phyloP scores from a whole-genome alignment of 257 asterid species.

The Jaltomata sinuosa region DNA sequence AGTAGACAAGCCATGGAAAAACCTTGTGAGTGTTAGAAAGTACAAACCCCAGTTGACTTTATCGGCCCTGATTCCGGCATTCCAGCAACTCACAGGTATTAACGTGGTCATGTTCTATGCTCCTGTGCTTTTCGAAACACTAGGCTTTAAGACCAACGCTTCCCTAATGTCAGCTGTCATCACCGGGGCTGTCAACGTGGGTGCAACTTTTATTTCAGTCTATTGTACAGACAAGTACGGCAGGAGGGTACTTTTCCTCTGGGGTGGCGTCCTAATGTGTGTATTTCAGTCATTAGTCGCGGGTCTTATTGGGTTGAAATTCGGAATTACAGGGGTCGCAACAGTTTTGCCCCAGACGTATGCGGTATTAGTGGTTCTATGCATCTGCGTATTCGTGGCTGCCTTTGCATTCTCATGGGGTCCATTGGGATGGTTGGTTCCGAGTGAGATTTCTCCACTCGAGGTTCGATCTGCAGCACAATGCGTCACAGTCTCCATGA shows the following conservation, averaged over 20 bases:
- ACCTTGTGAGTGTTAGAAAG: no score
- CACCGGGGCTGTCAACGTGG: neutral
- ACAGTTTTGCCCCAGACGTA: neutral
- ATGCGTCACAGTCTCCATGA: no score
- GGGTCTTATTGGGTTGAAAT: constrained; percentile 6
- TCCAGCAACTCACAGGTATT: no score
- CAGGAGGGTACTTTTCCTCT: neutral
- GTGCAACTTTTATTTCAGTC: constrained; percentile 8
- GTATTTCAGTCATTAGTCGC: constrained; percentile 11
- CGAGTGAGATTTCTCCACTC: constrained; percentile 13
- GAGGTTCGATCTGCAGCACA: no score
- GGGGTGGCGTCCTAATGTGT: constrained; percentile 22
- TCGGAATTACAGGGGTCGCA: neutral
- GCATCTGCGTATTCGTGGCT: constrained; percentile 16
- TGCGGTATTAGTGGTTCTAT: neutral
- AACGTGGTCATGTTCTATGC: no score
- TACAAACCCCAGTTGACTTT: no score
- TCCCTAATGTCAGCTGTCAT: no score
- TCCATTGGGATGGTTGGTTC: constrained; percentile 26
- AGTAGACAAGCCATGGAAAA: no score
- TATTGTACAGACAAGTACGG: constrained; percentile 1
- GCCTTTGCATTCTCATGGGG: constrained; percentile 36
- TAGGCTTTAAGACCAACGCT: no score
- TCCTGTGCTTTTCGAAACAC: no score
- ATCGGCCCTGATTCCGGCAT: no score